Conservation (phyloP, 352 stramenopile genomes). For the Peronospora destructor region DNA sequence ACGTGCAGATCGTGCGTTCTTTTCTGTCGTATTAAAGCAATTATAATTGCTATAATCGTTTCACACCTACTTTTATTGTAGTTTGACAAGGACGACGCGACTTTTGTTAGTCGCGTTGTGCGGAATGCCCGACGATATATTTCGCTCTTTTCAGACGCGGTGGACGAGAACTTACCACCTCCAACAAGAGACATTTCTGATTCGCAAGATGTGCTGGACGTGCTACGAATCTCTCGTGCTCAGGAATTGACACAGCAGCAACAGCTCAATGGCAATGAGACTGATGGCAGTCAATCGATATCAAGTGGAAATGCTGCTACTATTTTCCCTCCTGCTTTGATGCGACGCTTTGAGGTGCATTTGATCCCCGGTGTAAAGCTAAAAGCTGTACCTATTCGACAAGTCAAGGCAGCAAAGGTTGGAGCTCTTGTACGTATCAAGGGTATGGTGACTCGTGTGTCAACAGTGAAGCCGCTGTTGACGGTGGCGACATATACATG, state of each 20-base stretch:
- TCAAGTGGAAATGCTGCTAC: conserved; percentile 35
- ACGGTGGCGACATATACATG: conserved; percentile 98
- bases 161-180: conserved; percentile 81
- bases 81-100: conserved; percentile 70
- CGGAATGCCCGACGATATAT: conserved; percentile 86
- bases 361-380: conserved; percentile 77
- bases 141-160: conserved; percentile 80
- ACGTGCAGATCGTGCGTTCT: conserved; percentile 63
- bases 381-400: conserved; percentile 87
- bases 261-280: conserved; percentile 27
- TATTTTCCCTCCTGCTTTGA: conserved; percentile 89
- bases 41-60: too few relatives aligned
- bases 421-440: conserved; percentile 94
- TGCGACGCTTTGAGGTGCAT: conserved; percentile 85
- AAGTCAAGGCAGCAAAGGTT: conserved; percentile 92
- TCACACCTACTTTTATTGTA: conserved; percentile 14
- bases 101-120: conserved; percentile 79
- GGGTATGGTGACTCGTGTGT: conserved; percentile 97
- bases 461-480: conserved; percentile 96
- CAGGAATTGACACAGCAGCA: conserved; percentile 59
- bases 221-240: conserved; percentile 67
- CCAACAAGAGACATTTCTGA: conserved; percentile 77
- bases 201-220: conserved; percentile 78
- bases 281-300: conserved; percentile 17
- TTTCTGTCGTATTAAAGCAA: conserved; percentile 4